Evolutionary conservation across 305 asterid genomes (phyloP).

Genomic region (Rubia peregrina): DNA sequence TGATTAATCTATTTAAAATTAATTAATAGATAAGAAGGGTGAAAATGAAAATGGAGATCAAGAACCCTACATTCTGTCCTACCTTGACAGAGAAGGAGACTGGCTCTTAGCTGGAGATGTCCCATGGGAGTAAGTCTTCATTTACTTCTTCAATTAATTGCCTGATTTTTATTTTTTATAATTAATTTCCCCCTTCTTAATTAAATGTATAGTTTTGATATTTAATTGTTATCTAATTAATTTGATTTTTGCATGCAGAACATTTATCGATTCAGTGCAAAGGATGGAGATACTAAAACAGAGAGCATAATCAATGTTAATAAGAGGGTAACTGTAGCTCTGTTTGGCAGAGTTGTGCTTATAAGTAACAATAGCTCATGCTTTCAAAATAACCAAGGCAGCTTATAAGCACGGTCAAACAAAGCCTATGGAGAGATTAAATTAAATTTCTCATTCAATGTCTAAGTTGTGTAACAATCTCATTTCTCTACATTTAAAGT

Average conservation of each 20-base stretch:
- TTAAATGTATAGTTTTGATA: background rate
- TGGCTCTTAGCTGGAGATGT: constrained; percentile 63
- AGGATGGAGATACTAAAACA: constrained; percentile 38
- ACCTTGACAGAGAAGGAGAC: constrained; percentile 54
- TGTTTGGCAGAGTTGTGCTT: no score
- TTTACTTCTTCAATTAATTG: background rate
- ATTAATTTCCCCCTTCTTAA: background rate
- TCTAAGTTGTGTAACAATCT: background rate
- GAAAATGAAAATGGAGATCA: constrained; percentile 15
- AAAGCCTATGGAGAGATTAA: background rate
- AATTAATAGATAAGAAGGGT: constrained; percentile 22
- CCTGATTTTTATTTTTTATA: background rate
- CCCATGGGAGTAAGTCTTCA: constrained; percentile 49
- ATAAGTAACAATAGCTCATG: no score
- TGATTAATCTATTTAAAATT: background rate
- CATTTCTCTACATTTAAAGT: background rate
- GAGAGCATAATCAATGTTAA: background rate
- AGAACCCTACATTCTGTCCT: constrained; percentile 34
- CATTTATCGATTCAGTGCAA: constrained; percentile 40
- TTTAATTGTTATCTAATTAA: background rate
- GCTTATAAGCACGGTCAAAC: no score
- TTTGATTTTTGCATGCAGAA: constrained; percentile 26
- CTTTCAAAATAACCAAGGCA: no score
- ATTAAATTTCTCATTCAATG: no score
- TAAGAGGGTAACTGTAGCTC: background rate